A percentile compares a stretch with the other conserved stretches of the same genome.
These are phyloP conservation scores for Trichoderma asperellum DNA, from an alignment of 2,329 filamentous ascomycete species.

Conservation along the genomic window DNA sequence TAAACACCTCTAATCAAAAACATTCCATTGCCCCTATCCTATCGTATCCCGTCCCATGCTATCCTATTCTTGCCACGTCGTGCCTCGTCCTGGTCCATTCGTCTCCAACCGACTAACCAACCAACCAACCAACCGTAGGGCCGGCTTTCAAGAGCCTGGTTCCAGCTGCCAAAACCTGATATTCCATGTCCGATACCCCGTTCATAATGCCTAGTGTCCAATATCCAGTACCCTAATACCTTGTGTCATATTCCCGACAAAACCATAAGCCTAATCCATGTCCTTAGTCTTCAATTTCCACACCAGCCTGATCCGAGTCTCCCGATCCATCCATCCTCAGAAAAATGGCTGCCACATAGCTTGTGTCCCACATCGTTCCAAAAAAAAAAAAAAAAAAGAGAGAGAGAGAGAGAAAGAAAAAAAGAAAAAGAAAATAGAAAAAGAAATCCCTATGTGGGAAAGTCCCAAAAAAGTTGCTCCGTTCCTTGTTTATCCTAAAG, in stretches of 20 bases:
- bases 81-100: constrained; percentile 11
- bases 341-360: not conserved
- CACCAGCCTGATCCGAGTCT: constrained; percentile 17
- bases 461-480: constrained; percentile 2
- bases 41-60: not conserved
- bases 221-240: constrained; percentile 3
- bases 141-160: constrained; percentile 13
- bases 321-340: constrained; percentile 7
- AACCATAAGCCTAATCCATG: not conserved
- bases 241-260: constrained; percentile 15
- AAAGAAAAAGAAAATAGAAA: not conserved
- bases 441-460: not conserved
- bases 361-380: not conserved
- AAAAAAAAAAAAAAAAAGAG: not conserved
- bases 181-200: constrained; percentile 19
- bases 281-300: constrained; percentile 10
- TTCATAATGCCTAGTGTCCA: not conserved
- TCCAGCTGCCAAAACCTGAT: constrained; percentile 6
- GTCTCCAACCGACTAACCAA: constrained; percentile 9
- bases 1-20: not conserved
- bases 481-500: constrained; percentile 24
- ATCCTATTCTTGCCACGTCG: not conserved
- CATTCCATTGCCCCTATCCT: not conserved
- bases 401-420: too few relatives aligned
- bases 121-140: constrained; percentile 4